These are phyloP conservation scores for Metschnikowia amazonensis DNA, from an alignment of 805 yeast genomes.

Conservation along the genomic window DNA sequence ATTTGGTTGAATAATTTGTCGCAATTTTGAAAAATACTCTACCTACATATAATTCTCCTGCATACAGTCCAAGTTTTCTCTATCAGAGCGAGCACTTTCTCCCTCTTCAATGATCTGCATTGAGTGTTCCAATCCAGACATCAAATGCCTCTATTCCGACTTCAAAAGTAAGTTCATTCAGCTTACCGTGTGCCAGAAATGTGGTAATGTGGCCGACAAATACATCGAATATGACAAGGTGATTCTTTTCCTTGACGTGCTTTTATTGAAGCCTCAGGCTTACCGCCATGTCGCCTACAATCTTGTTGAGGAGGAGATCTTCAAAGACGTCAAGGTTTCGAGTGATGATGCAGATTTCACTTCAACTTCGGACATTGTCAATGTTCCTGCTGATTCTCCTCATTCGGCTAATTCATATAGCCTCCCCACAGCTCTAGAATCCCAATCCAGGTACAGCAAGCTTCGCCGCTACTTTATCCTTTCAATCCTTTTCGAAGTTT, in stretches of 20 bases:
- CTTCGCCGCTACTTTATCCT: slow-evolving; percentile 51
- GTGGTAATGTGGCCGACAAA: slow-evolving; percentile 77
- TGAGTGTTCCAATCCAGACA: slow-evolving; percentile 67
- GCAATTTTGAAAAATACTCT: too few species aligned
- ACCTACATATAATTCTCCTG: background rate
- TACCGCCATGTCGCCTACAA: slow-evolving; percentile 85
- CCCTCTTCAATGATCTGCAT: slow-evolving; percentile 72
- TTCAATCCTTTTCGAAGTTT: slow-evolving; percentile 78
- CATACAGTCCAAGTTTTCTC: background rate
- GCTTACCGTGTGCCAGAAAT: slow-evolving; percentile 68
- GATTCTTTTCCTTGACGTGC: slow-evolving; percentile 74
- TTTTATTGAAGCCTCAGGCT: slow-evolving; percentile 83
- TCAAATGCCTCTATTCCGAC: slow-evolving; percentile 59
- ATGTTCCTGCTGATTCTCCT: too few species aligned
- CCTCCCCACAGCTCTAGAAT: too few species aligned
- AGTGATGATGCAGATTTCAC: background rate
- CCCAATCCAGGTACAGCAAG: slow-evolving; percentile 20
- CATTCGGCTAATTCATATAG: too few species aligned
- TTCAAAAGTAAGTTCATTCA: slow-evolving; percentile 78
- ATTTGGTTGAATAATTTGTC: too few species aligned
- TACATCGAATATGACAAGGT: slow-evolving; percentile 90
- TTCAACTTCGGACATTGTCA: too few species aligned
- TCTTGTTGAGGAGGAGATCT: slow-evolving; percentile 35
- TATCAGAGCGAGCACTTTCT: background rate
- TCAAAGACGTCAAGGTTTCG: slow-evolving; percentile 4